Evolutionary conservation across 352 stramenopile genomes (phyloP), one percentile per base, ranked within the genome.

Genomic region (Phytophthora europaea): DNA sequence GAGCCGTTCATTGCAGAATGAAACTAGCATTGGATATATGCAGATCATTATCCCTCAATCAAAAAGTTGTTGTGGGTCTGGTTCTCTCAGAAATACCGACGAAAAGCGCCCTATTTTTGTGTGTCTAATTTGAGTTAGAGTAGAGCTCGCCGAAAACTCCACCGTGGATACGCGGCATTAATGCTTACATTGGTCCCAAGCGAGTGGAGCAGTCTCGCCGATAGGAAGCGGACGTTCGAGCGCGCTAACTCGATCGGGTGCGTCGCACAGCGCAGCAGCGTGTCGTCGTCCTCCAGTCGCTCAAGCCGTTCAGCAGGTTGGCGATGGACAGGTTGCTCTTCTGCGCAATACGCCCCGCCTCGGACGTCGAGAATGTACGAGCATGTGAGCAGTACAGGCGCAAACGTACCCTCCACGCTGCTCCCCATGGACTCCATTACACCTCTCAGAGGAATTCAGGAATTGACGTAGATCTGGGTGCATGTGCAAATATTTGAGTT

Each of bases 261-360:
- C 52, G 75, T 88, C 54, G 95, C 88, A 15, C 86, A 94, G 3
- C 90, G 88, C 55, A 97, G 69, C 26, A 88, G 85, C 50, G 85
- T 87, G 59, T 97, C 83, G 56, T 80, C 83, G 59, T 88, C 72
- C 8, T 80, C 61, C 47, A 97, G 65, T 55, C 85, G 79, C 26
- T 79, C 69, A 94, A 95, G 20, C 79, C 90, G 57, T 92, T 95
- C 34, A 97, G 76, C 33, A 97, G 62, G 54, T 95, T 80, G 4
- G 85, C 78, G 26, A 95, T 75, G 6, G 81, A 80, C n/a, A 97
- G 72, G 48, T 86, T 88, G 70, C 94, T 97, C 79, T 97, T 97
- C 56, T 88, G 81, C 40, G 83, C 79, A 60, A 97, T 84, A 45
- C 90, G 88, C 72, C 95, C 88, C 3, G 88, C 86, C 74, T 97